Base-by-base conservation (phyloP, 176 grass and related monocot species). In the Triticum urartu region DNA sequence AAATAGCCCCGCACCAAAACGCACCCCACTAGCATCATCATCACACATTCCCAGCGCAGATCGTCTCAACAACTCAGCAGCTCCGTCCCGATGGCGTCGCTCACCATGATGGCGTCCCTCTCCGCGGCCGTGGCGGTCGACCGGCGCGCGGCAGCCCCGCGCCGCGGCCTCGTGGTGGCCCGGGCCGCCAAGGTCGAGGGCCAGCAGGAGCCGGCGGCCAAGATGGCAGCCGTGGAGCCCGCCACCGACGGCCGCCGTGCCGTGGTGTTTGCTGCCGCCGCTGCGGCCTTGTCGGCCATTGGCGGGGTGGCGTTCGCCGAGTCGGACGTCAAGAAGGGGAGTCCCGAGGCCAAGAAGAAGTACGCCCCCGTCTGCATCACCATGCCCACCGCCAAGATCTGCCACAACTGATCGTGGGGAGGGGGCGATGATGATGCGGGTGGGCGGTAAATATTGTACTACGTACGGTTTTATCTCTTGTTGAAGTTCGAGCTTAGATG, bases 321-420 rank as follows among this genome's bases (percentile, higher is more conserved):
- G 69, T 63, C 86, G 42, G 91, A 8, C 17, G 71, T 89, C 20
- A 93, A 93, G 81, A 72, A 56, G 0, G 93, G 94, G 5, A 85
- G 3, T 60, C 58, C 89, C 4, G 91, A 93, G 82, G 94, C 87
- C 54, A 95, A 90, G 89, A 93, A 93, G 83, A 81, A 91, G 76
- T 95, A 91, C 85, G 91, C 87, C 42, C n/a, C 91, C 42, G 35
- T 93, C 89, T 93, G 94, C 89, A 81, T 95, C 85, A 95, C 91
- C 87, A 89, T 95, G 94, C 89, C 91, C 75, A 91, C 84, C 65
- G 94, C 94, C 87, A 95, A 81, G 91, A 33, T 95, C 86, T 95
- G 85, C 87, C 87, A 81, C 90, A 91, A 87, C 83, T 95, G 79
- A 93, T 21, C 12, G 2, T 10, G 35, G 28, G 18, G 3, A 11